Base-by-base conservation (phyloP, 1,284 basidiomycete species). In the Irpex sp. region DNA sequence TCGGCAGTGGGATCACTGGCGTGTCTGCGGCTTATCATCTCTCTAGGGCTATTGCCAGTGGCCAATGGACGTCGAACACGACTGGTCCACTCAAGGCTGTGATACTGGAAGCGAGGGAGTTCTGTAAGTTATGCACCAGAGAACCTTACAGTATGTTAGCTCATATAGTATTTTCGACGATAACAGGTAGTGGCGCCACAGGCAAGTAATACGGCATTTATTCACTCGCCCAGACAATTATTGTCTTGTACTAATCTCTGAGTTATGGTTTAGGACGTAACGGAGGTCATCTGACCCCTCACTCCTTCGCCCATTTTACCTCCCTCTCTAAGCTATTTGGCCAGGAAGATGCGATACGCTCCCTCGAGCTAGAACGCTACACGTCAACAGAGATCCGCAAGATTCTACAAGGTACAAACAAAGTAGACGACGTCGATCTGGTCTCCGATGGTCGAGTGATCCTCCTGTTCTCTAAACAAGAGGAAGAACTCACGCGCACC, bases 1-100 rank as follows among this genome's bases (percentile, higher is more conserved):
- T 96, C 60, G 94, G 94, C 1, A 90, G 92, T 43, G 94, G 94
- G 0, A 91, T 96, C 32, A 93, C 94, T 0, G 94, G 95, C 7
- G 86, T 93, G 7, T 90, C 90, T 24, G 85, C 89, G 1, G 92
- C 92, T 11, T 94, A 92, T 77, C 91, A 94, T 77, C 81, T 95
- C 22, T 85, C 89, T 2, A 83, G 86, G 69, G 75, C 80, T 1
- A 71, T 88, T 6, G 74, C 67, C 66, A 60, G 54, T 1, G 70
- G 74, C 24, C 69, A 70, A 2, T 44, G 64, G 2, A 24, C 10
- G 24, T 27, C 15, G 54, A 56, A 22, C 54, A 56, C 54, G 10
- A 72, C 74, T 18, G 73, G 75, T 44, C 78, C 82, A 5, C 72
- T 89, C 59, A 90, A 83, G 54, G 84, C 89, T 1, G 88, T 90